phyloP scores from a whole-genome alignment of 78 protist species.

The Emiliania huxleyi region DNA sequence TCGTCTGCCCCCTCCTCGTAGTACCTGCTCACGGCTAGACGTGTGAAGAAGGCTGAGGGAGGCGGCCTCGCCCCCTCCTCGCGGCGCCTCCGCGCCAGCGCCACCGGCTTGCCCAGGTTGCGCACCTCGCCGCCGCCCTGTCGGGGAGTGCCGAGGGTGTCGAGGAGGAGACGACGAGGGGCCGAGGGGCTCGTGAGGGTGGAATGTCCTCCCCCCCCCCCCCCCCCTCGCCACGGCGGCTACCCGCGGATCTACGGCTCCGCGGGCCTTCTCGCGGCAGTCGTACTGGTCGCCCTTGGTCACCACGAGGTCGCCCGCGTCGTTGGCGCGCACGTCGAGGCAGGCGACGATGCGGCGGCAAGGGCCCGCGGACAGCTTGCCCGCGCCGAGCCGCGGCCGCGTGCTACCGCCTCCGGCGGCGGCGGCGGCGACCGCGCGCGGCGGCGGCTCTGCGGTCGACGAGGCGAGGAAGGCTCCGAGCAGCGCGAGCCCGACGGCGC shows the following conservation, averaged over 20 bases:
- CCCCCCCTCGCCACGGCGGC: too few relatives aligned
- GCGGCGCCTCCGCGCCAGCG: constrained; percentile 56
- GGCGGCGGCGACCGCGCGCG: background rate
- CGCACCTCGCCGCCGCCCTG: constrained; percentile 55
- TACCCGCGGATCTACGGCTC: too few relatives aligned
- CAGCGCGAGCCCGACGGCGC: constrained; percentile 44
- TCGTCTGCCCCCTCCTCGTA: constrained; percentile 78
- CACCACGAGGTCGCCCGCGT: constrained; percentile 76
- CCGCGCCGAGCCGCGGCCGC: background rate
- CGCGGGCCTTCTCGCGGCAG: constrained; percentile 62
- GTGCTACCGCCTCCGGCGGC: background rate
- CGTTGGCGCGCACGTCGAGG: constrained; percentile 78
- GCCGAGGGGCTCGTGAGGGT: too few relatives aligned
- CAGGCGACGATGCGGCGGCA: constrained; percentile 66
- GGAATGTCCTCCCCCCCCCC: too few relatives aligned
- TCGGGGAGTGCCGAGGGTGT: too few relatives aligned
- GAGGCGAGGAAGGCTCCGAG: background rate
- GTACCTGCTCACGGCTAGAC: constrained; percentile 37
- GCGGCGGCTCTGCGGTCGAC: background rate
- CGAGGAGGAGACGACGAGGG: too few relatives aligned
- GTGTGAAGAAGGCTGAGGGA: too few relatives aligned
- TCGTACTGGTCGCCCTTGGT: constrained; percentile 79
- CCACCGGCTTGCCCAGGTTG: constrained; percentile 79
- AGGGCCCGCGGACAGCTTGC: background rate
- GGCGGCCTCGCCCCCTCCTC: background rate